These are phyloP conservation scores for Opeltia flavorubescens DNA, from an alignment of 495 filamentous ascomycete genomes.

Conservation along the genomic window DNA sequence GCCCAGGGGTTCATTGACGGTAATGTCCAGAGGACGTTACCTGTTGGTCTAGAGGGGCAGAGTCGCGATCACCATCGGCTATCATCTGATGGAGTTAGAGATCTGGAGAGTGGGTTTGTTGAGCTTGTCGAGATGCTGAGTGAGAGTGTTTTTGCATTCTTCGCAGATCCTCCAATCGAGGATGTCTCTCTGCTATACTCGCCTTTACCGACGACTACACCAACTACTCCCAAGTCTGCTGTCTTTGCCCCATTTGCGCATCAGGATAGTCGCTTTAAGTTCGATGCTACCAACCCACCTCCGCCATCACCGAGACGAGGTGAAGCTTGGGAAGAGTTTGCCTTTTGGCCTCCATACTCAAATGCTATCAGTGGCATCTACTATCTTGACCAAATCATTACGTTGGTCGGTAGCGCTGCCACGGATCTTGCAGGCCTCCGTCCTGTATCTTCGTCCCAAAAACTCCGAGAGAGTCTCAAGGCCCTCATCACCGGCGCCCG, in stretches of 20 bases:
- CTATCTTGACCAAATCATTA: constrained; percentile 69
- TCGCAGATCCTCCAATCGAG: constrained; percentile 79
- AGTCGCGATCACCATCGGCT: constrained; percentile 76
- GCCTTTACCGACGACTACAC: constrained; percentile 58
- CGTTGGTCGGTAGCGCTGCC: constrained; percentile 67
- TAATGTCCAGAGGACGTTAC: constrained; percentile 65
- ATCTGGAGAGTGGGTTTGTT: constrained; percentile 62
- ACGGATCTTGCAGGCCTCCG: constrained; percentile 69
- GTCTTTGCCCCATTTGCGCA: constrained; percentile 30
- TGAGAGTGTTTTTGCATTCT: constrained; percentile 63
- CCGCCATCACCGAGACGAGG: constrained; percentile 62
- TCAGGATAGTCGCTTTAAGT: constrained; percentile 57
- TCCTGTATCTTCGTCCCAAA: constrained; percentile 42
- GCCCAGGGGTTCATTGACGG: constrained; percentile 83
- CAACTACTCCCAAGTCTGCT: constrained; percentile 42
- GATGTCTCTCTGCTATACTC: constrained; percentile 78
- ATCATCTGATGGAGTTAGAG: constrained; percentile 48
- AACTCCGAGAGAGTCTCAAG: constrained; percentile 50
- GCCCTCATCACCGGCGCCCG: constrained; percentile 60
- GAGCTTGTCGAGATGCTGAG: constrained; percentile 73
- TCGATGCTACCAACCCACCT: constrained; percentile 62
- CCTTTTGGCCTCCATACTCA: constrained; percentile 89
- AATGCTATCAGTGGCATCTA: constrained; percentile 80
- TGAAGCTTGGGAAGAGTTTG: constrained; percentile 83
- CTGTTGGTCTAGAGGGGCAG: constrained; percentile 70